A percentile compares a stretch with the other conserved stretches of the same genome.
Conservation (phyloP, 2,329 filamentous ascomycete species). For the Xylaria sp. region DNA sequence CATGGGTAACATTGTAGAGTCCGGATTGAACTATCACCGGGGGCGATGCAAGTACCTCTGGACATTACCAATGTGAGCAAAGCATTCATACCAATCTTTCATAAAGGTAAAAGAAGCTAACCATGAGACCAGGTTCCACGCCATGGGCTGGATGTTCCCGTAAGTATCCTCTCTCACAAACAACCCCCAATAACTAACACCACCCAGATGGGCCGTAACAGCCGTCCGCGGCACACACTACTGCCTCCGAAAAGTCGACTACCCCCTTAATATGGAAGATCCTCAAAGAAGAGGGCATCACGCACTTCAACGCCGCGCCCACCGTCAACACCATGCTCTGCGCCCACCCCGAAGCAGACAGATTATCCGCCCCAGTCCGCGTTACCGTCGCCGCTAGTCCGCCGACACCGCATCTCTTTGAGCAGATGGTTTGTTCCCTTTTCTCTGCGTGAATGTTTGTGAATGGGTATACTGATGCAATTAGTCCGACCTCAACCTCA, state of each 20-base stretch:
- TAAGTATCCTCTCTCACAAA: constrained; percentile 23
- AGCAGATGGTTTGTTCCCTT: constrained; percentile 66
- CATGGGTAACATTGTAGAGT: constrained; percentile 82
- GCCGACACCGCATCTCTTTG: constrained; percentile 83
- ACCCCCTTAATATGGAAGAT: constrained; percentile 86
- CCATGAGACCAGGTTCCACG: constrained; percentile 49
- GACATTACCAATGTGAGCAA: constrained; percentile 83
- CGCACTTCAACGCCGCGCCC: constrained; percentile 92
- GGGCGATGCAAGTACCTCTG: constrained; percentile 78
- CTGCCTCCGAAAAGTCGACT: constrained; percentile 91
- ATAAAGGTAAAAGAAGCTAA: neutral
- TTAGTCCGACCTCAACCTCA: constrained; percentile 61
- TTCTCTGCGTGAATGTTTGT: no score
- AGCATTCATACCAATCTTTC: neutral
- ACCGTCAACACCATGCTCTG: constrained; percentile 95
- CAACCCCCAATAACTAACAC: neutral
- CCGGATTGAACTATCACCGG: constrained; percentile 66
- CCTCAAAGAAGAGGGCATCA: constrained; percentile 79
- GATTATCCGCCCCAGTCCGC: constrained; percentile 63
- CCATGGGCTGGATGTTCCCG: constrained; percentile 78
- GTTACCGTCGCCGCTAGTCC: constrained; percentile 93
- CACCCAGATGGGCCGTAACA: constrained; percentile 70
- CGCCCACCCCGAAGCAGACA: constrained; percentile 67
- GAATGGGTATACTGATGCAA: no score
- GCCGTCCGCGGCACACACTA: constrained; percentile 92